These are phyloP conservation scores for Aurifilum marmelostoma DNA, from an alignment of 2,329 filamentous ascomycete species.

Conservation along the genomic window DNA sequence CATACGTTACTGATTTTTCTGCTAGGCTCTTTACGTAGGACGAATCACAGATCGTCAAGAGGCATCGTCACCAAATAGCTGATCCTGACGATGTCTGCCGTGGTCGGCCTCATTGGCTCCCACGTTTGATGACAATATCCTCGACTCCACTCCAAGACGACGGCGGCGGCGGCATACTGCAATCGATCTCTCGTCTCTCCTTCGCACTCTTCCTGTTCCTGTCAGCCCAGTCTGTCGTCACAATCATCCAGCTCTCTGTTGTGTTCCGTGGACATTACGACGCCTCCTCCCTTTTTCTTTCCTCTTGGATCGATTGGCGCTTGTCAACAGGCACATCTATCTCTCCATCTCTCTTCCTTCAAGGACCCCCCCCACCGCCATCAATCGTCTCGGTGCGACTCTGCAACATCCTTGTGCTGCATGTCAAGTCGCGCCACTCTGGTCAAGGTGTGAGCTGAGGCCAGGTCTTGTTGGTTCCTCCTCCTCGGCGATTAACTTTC, in stretches of 20 bases:
- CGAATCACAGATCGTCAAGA: conserved; percentile 24
- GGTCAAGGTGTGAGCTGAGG: conserved; percentile 1
- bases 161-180: neutral
- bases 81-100: neutral
- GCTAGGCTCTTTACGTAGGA: neutral
- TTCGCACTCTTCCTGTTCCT: neutral
- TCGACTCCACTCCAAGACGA: neutral
- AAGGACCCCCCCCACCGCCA: neutral
- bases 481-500: conserved; percentile 8
- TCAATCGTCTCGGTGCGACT: neutral
- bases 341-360: neutral
- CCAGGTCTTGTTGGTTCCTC: neutral
- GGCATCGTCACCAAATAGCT: conserved; percentile 7
- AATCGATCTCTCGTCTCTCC: neutral
- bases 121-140: neutral
- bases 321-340: neutral
- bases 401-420: neutral
- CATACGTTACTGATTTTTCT: neutral
- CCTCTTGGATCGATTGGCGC: neutral
- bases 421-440: conserved; percentile 8
- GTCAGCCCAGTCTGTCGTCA: conserved; percentile 10
- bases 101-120: conserved; percentile 14
- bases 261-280: conserved; percentile 5
- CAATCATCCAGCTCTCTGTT: neutral
- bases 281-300: neutral